Percentiles rank a stretch among this genome's conserved stretches.
Evolutionary conservation across 805 yeast species (phyloP).

Genomic region (Yarrowia divulgata): DNA sequence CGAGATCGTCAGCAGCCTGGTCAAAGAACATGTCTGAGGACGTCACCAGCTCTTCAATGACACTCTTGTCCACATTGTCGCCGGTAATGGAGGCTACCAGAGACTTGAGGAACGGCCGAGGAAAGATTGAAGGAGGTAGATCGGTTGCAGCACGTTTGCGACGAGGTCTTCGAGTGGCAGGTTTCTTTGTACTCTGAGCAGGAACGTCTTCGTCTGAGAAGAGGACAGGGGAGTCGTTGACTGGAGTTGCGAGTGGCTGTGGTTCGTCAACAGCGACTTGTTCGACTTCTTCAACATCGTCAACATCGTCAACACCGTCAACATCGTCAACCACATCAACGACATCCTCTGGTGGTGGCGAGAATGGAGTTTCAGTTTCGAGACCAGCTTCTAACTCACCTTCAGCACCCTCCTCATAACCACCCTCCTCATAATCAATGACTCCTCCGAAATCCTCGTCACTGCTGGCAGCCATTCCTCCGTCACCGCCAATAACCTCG

Average conservation of each 20-base stretch:
- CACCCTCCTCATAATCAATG: neutral
- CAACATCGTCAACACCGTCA: neutral
- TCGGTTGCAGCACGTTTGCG: neutral
- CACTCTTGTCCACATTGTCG: conserved; percentile 42
- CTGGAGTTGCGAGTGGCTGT: neutral
- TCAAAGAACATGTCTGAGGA: conserved; percentile 49
- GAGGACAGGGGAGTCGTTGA: neutral
- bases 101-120: conserved; percentile 41
- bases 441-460: conserved; percentile 31
- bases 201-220: conserved; percentile 2
- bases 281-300: neutral
- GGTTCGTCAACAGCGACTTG: neutral
- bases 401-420: neutral
- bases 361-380: neutral
- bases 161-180: neutral
- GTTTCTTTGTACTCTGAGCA: neutral
- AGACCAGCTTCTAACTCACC: no score
- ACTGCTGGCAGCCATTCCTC: neutral
- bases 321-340: neutral
- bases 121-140: conserved; percentile 21
- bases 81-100: conserved; percentile 40
- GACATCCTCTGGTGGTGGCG: neutral
- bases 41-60: conserved; percentile 44
- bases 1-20: conserved; percentile 47
- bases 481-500: neutral